Evolutionary conservation across 2,329 filamentous ascomycete genomes (phyloP).

Genomic region (Sarocladium strictum): DNA sequence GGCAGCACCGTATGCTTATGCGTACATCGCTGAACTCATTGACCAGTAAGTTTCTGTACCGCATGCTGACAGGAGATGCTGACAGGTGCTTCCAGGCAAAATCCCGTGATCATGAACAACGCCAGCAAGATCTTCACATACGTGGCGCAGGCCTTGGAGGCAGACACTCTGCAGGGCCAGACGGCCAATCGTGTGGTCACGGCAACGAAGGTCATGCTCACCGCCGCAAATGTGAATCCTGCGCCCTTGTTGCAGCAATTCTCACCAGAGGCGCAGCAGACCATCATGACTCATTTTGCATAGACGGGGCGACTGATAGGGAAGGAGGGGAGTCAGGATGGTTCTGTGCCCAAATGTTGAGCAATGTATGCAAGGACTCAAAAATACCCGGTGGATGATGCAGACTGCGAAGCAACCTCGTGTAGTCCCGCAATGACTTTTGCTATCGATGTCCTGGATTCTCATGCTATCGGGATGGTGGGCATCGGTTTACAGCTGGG

Average conservation of each 20-base stretch:
- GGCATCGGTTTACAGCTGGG: background rate
- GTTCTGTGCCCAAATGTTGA: background rate
- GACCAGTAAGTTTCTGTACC: slow-evolving; percentile 67
- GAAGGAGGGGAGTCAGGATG: background rate
- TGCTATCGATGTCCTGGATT: background rate
- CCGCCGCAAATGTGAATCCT: slow-evolving; percentile 67
- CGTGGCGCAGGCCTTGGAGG: slow-evolving; percentile 83
- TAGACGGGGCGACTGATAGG: background rate
- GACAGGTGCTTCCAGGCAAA: slow-evolving; percentile 55
- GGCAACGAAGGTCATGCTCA: slow-evolving; percentile 72
- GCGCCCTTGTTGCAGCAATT: slow-evolving; percentile 63
- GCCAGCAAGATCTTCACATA: slow-evolving; percentile 77
- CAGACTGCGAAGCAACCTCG: background rate
- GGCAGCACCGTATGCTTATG: slow-evolving; percentile 92
- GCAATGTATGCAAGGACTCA: background rate
- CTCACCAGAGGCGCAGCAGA: slow-evolving; percentile 5
- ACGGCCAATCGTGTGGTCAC: slow-evolving; percentile 71
- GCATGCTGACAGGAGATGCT: background rate
- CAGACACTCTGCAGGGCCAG: slow-evolving; percentile 81
- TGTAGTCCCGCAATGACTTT: background rate
- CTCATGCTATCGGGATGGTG: background rate
- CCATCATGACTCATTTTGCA: slow-evolving; percentile 9
- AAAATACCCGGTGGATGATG: background rate
- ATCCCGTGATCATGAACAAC: slow-evolving; percentile 65
- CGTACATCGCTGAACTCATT: slow-evolving; percentile 85